A percentile compares a stretch with the other conserved stretches of the same genome.
Evolutionary conservation across 768 basidiomycete genomes (phyloP).

Genomic region (Nidula microcarpa): DNA sequence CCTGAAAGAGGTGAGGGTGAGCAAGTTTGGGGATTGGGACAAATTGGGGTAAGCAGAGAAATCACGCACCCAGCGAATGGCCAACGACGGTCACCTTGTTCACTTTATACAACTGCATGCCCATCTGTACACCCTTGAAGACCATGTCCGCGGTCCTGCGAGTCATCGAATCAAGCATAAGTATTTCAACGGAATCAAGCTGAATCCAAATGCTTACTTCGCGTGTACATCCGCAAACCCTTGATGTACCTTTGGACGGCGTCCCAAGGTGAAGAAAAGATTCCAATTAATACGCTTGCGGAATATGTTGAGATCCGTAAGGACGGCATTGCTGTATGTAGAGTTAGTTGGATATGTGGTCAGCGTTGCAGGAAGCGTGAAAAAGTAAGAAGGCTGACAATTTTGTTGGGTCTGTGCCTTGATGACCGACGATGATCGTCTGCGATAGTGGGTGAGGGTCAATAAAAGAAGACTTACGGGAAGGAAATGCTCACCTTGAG

Average conservation of each 20-base stretch:
- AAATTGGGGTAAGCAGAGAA: neutral
- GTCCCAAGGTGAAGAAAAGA: neutral
- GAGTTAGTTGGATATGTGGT: neutral
- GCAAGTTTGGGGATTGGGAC: too few species aligned
- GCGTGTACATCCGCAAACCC: neutral
- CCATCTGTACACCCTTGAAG: neutral
- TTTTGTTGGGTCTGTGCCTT: constrained; percentile 2
- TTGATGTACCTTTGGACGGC: neutral
- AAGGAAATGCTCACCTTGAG: constrained; percentile 10
- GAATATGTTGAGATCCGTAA: neutral
- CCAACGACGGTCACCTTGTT: constrained; percentile 1
- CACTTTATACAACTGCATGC: neutral
- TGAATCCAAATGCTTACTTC: neutral
- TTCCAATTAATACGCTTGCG: neutral
- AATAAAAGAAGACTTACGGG: neutral
- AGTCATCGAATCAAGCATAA: neutral
- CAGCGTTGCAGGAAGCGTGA: neutral
- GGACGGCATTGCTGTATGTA: neutral
- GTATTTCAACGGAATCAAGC: neutral
- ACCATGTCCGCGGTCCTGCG: neutral
- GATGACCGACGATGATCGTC: constrained; percentile 9
- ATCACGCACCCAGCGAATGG: neutral
- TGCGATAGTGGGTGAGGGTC: constrained; percentile 7
- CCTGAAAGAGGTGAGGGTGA: neutral
- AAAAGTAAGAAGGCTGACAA: neutral